These are phyloP conservation scores for Penicillium sp. DNA, from an alignment of 2,329 filamentous ascomycete species.

Conservation along the genomic window DNA sequence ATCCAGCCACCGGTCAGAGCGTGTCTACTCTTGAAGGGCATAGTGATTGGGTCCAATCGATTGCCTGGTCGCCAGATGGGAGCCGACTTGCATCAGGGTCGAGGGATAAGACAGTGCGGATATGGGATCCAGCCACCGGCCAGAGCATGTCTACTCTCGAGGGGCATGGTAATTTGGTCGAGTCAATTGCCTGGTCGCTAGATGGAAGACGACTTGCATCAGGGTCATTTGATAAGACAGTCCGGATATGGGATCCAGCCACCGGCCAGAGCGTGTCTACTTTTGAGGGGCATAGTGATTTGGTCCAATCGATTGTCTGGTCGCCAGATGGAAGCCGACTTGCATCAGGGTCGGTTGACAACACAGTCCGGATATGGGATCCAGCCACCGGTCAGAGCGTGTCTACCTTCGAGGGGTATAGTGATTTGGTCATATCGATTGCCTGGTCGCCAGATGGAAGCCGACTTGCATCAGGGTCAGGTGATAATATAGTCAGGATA, in stretches of 20 bases:
- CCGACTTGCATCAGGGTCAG: conserved; percentile 3
- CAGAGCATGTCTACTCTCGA: neutral
- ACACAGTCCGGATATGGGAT: conserved; percentile 6
- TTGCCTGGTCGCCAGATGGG: conserved; percentile 9
- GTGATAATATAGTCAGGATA: neutral
- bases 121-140: conserved; percentile 4
- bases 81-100: conserved; percentile 9
- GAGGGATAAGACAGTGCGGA: neutral
- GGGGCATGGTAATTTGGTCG: neutral
- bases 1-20: neutral
- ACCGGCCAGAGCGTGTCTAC: neutral
- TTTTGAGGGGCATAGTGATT: neutral
- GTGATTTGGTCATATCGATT: neutral
- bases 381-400: neutral
- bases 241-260: neutral
- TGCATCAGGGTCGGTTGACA: neutral
- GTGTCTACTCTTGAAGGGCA: neutral
- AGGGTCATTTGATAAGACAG: neutral
- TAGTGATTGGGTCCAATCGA: neutral
- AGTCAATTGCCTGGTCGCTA: conserved; percentile 9
- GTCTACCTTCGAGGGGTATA: neutral
- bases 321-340: conserved; percentile 9
- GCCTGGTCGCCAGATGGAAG: conserved; percentile 10
- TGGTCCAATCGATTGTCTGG: conserved; percentile 6
- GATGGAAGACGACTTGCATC: conserved; percentile 8